Conservation (phyloP, 768 basidiomycete species). For the Sporobolomyces pararoseus region DNA sequence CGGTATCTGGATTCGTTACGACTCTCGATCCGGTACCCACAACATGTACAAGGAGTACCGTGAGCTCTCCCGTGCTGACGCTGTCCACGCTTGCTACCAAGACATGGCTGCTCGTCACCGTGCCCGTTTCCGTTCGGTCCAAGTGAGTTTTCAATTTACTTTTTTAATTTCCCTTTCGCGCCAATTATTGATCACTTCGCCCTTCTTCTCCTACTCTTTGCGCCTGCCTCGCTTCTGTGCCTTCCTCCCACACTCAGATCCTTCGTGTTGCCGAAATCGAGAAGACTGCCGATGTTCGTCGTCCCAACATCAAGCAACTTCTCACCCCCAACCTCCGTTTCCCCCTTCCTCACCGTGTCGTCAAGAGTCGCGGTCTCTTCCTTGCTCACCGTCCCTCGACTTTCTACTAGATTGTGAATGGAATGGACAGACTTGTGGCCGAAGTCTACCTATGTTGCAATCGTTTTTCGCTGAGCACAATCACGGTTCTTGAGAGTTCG, state of each 20-base stretch:
- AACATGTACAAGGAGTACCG: slow-evolving; percentile 99
- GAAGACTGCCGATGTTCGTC: slow-evolving; percentile 84
- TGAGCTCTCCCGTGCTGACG: slow-evolving; percentile 87
- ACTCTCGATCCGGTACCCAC: slow-evolving; percentile 98
- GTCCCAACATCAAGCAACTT: slow-evolving; percentile 97
- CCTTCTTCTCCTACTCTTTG: too few relatives aligned
- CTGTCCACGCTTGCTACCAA: slow-evolving; percentile 95
- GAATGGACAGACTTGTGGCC: too few relatives aligned
- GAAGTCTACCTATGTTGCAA: too few relatives aligned
- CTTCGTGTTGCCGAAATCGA: slow-evolving; percentile 94
- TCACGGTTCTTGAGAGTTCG: too few relatives aligned
- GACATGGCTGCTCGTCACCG: slow-evolving; percentile 99
- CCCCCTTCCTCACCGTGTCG: slow-evolving; percentile 83
- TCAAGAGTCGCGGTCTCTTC: slow-evolving; percentile 74
- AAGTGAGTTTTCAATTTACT: slow-evolving; percentile 57
- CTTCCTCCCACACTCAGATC: slow-evolving; percentile 58
- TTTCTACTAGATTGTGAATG: slow-evolving; percentile 42
- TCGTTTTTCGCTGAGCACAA: too few relatives aligned
- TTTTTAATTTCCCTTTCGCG: too few relatives aligned
- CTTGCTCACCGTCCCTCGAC: slow-evolving; percentile 55
- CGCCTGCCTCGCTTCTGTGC: too few relatives aligned
- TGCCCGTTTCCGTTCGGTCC: slow-evolving; percentile 98
- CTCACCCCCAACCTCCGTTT: slow-evolving; percentile 85
- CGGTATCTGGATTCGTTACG: slow-evolving; percentile 98
- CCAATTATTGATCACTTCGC: too few relatives aligned